phyloP scores from a whole-genome alignment of 78 protist genomes.

The Chrysochromulina parva region DNA sequence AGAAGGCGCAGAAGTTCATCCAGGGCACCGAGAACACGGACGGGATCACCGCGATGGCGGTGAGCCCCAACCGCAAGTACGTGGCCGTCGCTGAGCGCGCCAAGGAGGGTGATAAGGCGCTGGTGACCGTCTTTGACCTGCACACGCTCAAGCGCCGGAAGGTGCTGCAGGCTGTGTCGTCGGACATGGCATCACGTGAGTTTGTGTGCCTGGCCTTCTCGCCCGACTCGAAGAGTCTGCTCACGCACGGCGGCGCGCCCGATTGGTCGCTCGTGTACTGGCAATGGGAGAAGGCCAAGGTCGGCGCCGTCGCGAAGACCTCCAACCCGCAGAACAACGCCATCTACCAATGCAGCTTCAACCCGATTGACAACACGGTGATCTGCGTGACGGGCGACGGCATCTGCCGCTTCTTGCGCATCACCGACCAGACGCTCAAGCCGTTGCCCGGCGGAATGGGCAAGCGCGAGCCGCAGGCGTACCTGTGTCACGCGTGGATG shows the following conservation, averaged over 20 bases:
- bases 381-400: slow-evolving; percentile 61
- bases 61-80: slow-evolving; percentile 53
- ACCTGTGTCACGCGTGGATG: slow-evolving; percentile 69
- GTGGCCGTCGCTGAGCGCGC: slow-evolving; percentile 68
- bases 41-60: slow-evolving; percentile 56
- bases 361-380: slow-evolving; percentile 47
- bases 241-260: slow-evolving; percentile 56
- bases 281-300: slow-evolving; percentile 26
- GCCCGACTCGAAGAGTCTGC: slow-evolving; percentile 30
- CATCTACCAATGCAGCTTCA: slow-evolving; percentile 46
- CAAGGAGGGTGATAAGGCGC: slow-evolving; percentile 19
- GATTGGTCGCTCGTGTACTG: slow-evolving; percentile 56
- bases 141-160: slow-evolving; percentile 31
- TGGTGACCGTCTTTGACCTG: slow-evolving; percentile 58
- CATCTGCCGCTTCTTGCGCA: slow-evolving; percentile 34
- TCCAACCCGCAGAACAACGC: slow-evolving; percentile 13
- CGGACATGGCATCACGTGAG: background rate
- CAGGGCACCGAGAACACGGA: slow-evolving; percentile 41
- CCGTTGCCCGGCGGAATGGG: slow-evolving; percentile 33
- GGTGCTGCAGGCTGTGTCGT: background rate
- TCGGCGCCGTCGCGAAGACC: background rate
- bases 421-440: background rate
- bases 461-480: slow-evolving; percentile 45
- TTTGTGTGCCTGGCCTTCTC: slow-evolving; percentile 4
- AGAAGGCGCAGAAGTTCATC: slow-evolving; percentile 48